These are phyloP conservation scores for Ophiostoma ips DNA, from an alignment of 2,329 filamentous ascomycete species.

Conservation along the genomic window DNA sequence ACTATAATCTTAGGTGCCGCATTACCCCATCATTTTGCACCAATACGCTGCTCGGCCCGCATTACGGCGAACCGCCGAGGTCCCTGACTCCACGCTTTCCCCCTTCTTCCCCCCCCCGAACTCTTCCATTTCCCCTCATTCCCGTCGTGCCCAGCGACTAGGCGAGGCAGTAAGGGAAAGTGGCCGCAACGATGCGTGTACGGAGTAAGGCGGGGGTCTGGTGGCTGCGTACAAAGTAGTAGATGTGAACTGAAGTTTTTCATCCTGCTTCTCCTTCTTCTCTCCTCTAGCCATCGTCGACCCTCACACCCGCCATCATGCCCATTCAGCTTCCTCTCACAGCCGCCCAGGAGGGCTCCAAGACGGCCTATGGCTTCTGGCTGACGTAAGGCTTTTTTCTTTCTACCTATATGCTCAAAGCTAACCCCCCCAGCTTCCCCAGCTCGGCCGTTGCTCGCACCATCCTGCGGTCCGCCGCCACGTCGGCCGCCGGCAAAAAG, in stretches of 20 bases:
- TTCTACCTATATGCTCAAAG: neutral
- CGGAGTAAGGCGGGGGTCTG: too few species aligned
- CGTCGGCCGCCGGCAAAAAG: conserved; percentile 1
- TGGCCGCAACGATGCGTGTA: too few species aligned
- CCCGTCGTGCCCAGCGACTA: neutral
- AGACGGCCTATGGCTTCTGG: conserved; percentile 13
- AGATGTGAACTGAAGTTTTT: neutral
- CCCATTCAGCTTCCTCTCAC: neutral
- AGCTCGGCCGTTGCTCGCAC: conserved; percentile 12
- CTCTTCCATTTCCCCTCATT: neutral
- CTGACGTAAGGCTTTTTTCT: conserved; percentile 10
- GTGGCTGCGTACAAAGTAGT: neutral
- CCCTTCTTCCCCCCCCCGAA: neutral
- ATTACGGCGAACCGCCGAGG: conserved; percentile 10
- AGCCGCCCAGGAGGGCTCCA: conserved; percentile 3
- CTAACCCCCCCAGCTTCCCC: conserved; percentile 5
- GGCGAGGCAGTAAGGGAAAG: too few species aligned
- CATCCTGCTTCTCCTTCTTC: neutral
- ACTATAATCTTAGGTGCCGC: too few species aligned
- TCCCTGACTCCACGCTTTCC: neutral
- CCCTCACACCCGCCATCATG: neutral
- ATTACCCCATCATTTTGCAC: neutral
- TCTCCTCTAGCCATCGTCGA: neutral
- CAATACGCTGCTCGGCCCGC: conserved; percentile 6
- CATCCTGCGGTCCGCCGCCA: conserved; percentile 11